Conservation (phyloP, 495 filamentous ascomycete genomes). For the Neurospora sp. region DNA sequence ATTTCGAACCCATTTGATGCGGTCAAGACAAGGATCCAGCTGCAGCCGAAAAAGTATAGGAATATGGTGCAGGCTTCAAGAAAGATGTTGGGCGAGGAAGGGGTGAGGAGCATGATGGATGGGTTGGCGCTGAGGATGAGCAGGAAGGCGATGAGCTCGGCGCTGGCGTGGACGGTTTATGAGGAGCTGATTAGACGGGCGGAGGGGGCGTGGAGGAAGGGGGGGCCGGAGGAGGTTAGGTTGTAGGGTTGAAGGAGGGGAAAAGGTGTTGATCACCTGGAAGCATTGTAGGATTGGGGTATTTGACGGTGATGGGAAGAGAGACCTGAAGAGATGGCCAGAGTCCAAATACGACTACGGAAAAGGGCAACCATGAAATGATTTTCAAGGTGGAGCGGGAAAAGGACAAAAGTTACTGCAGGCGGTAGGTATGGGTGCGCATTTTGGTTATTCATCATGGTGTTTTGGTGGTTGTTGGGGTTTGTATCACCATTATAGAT, state of each 20-base stretch:
- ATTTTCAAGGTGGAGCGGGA: not conserved
- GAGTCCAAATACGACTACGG: not conserved
- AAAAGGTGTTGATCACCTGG: not conserved
- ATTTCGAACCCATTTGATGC: constrained; percentile 94
- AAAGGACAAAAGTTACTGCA: not conserved
- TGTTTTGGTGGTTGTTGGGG: not conserved
- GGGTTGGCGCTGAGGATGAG: constrained; percentile 81
- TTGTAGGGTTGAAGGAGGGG: too few species aligned
- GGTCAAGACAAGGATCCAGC: constrained; percentile 88
- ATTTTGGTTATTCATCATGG: not conserved
- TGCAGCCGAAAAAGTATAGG: constrained; percentile 71
- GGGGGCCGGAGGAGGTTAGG: not conserved
- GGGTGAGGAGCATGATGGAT: constrained; percentile 70
- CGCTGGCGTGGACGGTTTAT: constrained; percentile 92
- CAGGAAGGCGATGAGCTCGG: constrained; percentile 83
- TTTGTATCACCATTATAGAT: not conserved
- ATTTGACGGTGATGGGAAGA: not conserved
- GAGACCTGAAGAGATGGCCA: not conserved
- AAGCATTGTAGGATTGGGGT: too few species aligned
- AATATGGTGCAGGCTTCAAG: constrained; percentile 73
- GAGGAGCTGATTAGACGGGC: constrained; percentile 79
- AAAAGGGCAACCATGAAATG: not conserved
- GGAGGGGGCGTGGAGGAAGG: constrained; percentile 47
- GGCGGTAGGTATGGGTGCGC: not conserved
- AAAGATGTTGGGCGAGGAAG: constrained; percentile 75